These are phyloP conservation scores for Uromyces viciae-fabae DNA, from an alignment of 1,284 basidiomycete species.

Conservation along the genomic window DNA sequence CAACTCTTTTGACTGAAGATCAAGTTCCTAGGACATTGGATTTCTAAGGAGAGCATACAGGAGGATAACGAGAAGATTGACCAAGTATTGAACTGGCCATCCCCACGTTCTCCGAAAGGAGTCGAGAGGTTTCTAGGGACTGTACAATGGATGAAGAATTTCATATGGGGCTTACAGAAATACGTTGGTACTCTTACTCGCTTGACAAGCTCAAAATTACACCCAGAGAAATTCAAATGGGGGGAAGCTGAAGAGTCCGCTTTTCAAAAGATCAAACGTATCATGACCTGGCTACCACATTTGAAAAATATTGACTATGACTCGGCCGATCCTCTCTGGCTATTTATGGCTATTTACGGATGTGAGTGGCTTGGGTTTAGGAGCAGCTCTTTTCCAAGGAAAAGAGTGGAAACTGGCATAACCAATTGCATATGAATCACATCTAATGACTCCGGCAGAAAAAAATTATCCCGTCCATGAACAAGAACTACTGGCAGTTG, in stretches of 20 bases:
- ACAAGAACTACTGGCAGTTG: neutral
- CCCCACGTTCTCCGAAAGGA: neutral
- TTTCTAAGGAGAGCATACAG: neutral
- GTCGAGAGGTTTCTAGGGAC: slow-evolving; percentile 5
- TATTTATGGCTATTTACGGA: slow-evolving; percentile 2
- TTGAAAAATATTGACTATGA: slow-evolving; percentile 4
- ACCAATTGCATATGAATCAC: slow-evolving; percentile 1
- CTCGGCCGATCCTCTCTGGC: neutral
- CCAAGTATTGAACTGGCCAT: neutral
- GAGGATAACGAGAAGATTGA: neutral
- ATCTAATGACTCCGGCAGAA: neutral
- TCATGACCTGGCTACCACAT: neutral
- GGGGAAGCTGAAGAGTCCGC: neutral
- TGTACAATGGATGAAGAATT: too few species aligned
- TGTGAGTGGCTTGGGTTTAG: neutral
- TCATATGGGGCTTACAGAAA: too few species aligned
- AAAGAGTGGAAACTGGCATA: slow-evolving; percentile 4
- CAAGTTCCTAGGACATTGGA: slow-evolving; percentile 21
- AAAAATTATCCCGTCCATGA: slow-evolving; percentile 1
- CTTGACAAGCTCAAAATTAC: neutral
- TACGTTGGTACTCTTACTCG: neutral
- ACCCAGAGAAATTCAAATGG: neutral
- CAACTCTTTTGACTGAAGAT: neutral
- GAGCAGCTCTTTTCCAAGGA: neutral
- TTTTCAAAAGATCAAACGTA: neutral